A percentile compares a stretch with the other conserved stretches of the same genome.
Conservation (phyloP, 345 rosid species). For the Pugionium cornutum region DNA sequence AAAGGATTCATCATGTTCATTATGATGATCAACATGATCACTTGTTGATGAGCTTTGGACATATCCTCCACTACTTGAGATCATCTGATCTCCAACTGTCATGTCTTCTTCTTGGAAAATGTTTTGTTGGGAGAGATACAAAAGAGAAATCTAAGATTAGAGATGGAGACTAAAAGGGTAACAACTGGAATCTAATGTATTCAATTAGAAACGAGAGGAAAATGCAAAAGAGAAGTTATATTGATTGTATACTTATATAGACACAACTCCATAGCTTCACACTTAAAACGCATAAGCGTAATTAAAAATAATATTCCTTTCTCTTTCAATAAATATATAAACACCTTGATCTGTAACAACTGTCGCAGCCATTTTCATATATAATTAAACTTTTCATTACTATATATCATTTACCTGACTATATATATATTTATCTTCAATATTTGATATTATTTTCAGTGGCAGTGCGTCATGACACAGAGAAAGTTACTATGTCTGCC, state of each 20-base stretch:
- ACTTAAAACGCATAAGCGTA: no score
- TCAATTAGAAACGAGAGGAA: conserved; percentile 11
- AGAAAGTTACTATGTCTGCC: conserved; percentile 55
- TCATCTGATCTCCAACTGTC: conserved; percentile 33
- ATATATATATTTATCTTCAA: neutral
- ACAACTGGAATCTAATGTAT: neutral
- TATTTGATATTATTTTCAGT: neutral
- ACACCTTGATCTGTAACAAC: conserved; percentile 31
- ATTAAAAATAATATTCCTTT: neutral
- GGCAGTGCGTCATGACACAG: conserved; percentile 64
- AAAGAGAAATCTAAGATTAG: neutral
- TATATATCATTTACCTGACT: neutral
- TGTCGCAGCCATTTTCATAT: conserved; percentile 26
- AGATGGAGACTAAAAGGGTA: neutral
- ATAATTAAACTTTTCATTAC: neutral
- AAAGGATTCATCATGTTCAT: conserved; percentile 28
- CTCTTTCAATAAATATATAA: neutral
- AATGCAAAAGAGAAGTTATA: conserved; percentile 29
- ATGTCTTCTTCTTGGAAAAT: conserved; percentile 25
- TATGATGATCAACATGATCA: conserved; percentile 18
- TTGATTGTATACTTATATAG: conserved; percentile 32
- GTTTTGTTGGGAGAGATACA: conserved; percentile 18
- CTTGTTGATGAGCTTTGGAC: conserved; percentile 35
- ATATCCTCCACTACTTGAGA: conserved; percentile 36
- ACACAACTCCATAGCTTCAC: no score